Evolutionary conservation across 495 filamentous ascomycete genomes (phyloP).

Genomic region (Articulospora tetracladia): DNA sequence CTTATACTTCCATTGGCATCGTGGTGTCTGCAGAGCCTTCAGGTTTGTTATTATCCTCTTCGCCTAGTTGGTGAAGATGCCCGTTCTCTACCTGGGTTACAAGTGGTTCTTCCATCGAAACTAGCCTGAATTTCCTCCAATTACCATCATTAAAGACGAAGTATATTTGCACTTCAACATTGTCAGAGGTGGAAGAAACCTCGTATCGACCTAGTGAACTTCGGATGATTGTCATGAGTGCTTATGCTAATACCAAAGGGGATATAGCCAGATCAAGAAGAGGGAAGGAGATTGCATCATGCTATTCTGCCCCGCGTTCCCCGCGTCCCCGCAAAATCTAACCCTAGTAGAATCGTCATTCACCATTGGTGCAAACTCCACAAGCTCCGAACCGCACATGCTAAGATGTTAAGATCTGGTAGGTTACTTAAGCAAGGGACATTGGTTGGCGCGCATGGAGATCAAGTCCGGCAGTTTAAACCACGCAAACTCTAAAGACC

Average conservation of each 20-base stretch:
- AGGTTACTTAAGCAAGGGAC: background rate
- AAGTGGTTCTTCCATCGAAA: background rate
- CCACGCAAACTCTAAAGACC: background rate
- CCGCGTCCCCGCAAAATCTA: background rate
- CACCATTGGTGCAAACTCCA: too few species aligned
- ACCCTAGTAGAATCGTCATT: too few species aligned
- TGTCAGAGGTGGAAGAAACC: background rate
- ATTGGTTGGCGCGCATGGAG: background rate
- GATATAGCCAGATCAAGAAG: background rate
- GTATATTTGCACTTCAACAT: background rate
- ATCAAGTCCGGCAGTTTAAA: background rate
- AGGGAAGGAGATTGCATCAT: background rate
- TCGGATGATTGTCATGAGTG: background rate
- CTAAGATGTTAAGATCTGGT: background rate
- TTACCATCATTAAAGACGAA: too few species aligned
- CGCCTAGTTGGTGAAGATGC: background rate
- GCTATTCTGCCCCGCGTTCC: background rate
- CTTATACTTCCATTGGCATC: background rate
- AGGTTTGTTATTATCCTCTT: too few species aligned
- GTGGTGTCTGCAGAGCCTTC: background rate
- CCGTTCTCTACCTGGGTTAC: background rate
- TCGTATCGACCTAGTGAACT: background rate
- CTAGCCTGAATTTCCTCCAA: too few species aligned
- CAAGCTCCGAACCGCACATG: background rate
- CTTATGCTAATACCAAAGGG: background rate